Evolutionary conservation across 2,329 filamentous ascomycete genomes (phyloP), one percentile per base, ranked within the genome.

Genomic region (Fusarium sarcochroum): DNA sequence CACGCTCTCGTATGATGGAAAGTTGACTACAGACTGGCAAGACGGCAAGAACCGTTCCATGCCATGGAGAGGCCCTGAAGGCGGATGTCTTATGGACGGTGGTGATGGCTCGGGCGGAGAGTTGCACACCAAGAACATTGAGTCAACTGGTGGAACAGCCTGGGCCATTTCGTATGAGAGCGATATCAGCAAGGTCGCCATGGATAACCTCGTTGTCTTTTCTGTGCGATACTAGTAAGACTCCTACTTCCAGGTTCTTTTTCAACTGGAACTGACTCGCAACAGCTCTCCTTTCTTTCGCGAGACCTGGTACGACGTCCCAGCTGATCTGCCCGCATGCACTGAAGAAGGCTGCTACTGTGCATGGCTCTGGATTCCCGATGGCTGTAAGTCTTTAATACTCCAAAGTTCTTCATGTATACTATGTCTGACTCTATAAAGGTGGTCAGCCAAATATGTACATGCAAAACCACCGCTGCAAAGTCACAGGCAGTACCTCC

Each of bases 121-220:
- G 23, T 68, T 86, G 76, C 84, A 86, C 63, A 80, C 83, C 3
- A 79, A 79, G 46, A 82, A 82, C 59, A 73, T 82, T 62, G 77
- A 78, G 21, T 79, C 74, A 18, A 77, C 83, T 5, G 81, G 80
- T 11, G 84, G 83, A 4, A 84, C 82, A 0, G 84, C 84, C 1
- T 85, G 80, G 70, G 84, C 84, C 1, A 86, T 86, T 52, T 83
- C 81, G 23, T 86, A 86, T 63, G 75, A 84, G 58, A 78, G 77
- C 9, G 80, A 86, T n/a, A 70, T 85, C 20, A 71, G 73, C 42
- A 76, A 81, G 27, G 83, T 86, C 5, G 83, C 79, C 5, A 81
- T 84, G 76, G 82, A 85, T 45, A 85, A 86, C 66, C 75, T 86
- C n/a, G 82, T 82, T 4, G 83, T 87, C 6, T 86, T 86, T 62